Percentiles rank a stretch among this genome's conserved stretches.
These are phyloP conservation scores for Forsythia viridissima DNA, from an alignment of 257 asterid genomes.

Conservation along the genomic window DNA sequence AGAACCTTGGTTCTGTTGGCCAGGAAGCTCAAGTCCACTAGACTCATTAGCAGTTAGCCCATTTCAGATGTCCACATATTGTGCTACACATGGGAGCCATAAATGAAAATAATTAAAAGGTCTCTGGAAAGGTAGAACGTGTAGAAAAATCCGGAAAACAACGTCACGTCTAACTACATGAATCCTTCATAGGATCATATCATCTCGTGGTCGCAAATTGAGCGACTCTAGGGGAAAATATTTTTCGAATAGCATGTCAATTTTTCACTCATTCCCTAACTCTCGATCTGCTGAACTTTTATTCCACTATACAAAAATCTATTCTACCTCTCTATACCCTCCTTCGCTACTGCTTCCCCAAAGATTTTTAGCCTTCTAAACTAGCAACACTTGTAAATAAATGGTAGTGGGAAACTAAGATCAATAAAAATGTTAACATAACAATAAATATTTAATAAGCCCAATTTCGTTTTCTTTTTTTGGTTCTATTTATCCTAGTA, in stretches of 20 bases:
- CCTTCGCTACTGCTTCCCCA: neutral
- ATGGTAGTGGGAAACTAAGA: neutral
- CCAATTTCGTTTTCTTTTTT: too few relatives aligned
- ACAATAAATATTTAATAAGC: too few relatives aligned
- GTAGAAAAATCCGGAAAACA: neutral
- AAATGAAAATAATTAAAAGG: neutral
- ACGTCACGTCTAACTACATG: neutral
- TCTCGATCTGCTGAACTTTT: neutral
- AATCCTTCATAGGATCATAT: neutral
- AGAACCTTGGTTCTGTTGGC: neutral
- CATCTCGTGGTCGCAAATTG: neutral
- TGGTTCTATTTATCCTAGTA: too few relatives aligned
- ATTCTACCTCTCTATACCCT: neutral
- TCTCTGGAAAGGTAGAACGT: neutral
- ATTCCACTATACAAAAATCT: neutral
- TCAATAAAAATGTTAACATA: neutral
- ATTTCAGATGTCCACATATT: neutral
- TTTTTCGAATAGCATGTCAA: neutral
- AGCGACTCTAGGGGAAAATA: neutral
- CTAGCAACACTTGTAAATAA: neutral
- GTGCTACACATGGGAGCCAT: neutral
- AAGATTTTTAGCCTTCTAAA: neutral
- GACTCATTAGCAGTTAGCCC: neutral
- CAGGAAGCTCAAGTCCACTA: neutral
- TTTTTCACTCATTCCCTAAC: neutral